Evolutionary conservation across 208 protist genomes (phyloP).

Genomic region (Zelonia costaricensis): DNA sequence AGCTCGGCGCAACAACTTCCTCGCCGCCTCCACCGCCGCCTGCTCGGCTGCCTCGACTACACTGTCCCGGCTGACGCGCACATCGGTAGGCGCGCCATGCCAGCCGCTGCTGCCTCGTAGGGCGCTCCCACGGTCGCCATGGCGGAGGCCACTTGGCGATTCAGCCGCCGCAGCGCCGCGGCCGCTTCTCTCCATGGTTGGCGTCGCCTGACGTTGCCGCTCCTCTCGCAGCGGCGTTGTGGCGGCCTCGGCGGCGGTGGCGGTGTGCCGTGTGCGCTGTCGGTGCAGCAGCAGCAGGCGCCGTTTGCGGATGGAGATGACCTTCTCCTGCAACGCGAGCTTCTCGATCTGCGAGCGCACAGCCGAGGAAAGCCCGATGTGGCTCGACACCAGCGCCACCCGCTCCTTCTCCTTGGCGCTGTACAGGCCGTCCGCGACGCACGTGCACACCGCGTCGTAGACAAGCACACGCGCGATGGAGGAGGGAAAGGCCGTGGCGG

Average conservation of each 20-base stretch:
- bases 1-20: conserved; percentile 21
- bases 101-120: too few species aligned
- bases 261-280: too few species aligned
- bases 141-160: too few species aligned
- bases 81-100: too few species aligned
- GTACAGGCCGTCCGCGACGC: conserved; percentile 58
- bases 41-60: conserved; percentile 13
- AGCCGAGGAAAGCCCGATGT: conserved; percentile 57
- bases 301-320: conserved; percentile 56
- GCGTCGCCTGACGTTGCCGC: not conserved
- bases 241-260: too few species aligned
- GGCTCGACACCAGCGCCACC: conserved; percentile 54
- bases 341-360: conserved; percentile 72
- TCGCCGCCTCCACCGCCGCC: conserved; percentile 17
- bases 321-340: conserved; percentile 55
- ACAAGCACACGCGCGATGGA: conserved; percentile 55
- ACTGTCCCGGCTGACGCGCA: too few species aligned
- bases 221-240: not conserved
- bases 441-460: conserved; percentile 72
- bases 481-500: conserved; percentile 42
- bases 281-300: conserved; percentile 32
- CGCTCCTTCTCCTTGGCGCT: conserved; percentile 46
- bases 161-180: not conserved
- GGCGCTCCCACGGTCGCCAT: too few species aligned
- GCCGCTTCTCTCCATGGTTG: not conserved